phyloP scores from a whole-genome alignment of 257 asterid genomes.

The Catharanthus roseus region DNA sequence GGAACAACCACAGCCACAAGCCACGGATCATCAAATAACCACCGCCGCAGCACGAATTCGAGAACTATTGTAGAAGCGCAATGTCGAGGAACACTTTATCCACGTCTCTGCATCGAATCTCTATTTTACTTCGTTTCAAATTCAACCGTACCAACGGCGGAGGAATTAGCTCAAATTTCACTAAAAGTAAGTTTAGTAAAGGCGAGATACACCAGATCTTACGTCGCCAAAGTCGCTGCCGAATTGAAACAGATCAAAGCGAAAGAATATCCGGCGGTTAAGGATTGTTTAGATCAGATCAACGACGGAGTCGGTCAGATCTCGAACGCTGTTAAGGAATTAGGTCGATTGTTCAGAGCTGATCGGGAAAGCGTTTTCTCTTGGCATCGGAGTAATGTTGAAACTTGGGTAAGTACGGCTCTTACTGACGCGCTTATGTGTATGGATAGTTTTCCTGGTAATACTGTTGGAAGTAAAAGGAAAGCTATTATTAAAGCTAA shows the following conservation, averaged over 20 bases:
- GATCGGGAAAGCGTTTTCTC: constrained; percentile 28
- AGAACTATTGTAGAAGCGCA: constrained; percentile 39
- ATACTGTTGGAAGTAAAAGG: constrained; percentile 34
- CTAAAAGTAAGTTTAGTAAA: constrained; percentile 40
- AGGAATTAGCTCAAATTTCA: constrained; percentile 47
- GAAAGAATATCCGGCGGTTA: constrained; percentile 30
- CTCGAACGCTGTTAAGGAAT: constrained; percentile 45
- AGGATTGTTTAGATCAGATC: constrained; percentile 62
- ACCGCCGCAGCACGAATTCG: constrained; percentile 27
- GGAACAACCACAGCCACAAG: not conserved
- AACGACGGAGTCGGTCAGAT: constrained; percentile 54
- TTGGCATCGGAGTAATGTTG: constrained; percentile 58
- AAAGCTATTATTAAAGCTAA: constrained; percentile 45
- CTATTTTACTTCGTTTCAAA: constrained; percentile 24
- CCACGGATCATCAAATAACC: too few species aligned
- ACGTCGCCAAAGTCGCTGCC: constrained; percentile 38
- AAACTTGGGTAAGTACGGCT: constrained; percentile 58
- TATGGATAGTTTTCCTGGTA: constrained; percentile 47
- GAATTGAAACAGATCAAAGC: constrained; percentile 32
- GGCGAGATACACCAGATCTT: constrained; percentile 45
- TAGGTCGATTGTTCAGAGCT: constrained; percentile 27
- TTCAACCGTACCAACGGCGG: constrained; percentile 32
- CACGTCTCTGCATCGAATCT: constrained; percentile 32
- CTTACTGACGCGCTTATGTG: constrained; percentile 47
- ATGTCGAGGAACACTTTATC: constrained; percentile 42